Percentiles rank a stretch among this genome's conserved stretches.
phyloP scores from a whole-genome alignment of 306 rosid species.

The Cyamopsis tetragonoloba region DNA sequence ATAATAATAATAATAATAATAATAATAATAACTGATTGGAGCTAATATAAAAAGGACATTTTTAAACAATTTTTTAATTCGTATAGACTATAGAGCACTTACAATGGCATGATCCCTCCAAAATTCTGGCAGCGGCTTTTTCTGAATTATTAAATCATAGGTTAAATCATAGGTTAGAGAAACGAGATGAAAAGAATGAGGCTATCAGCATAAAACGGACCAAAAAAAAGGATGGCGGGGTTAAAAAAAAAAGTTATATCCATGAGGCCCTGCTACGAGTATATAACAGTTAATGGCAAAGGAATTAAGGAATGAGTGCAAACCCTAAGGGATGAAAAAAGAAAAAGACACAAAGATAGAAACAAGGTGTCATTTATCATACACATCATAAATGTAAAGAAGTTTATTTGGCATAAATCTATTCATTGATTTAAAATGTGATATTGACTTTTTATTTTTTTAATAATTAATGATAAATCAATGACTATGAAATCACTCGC shows the following conservation, averaged over 20 bases:
- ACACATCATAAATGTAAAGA: too few species aligned
- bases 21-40: background rate
- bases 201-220: background rate
- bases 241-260: background rate
- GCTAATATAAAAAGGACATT: background rate
- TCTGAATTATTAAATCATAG: slow-evolving; percentile 60
- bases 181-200: slow-evolving; percentile 14
- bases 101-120: slow-evolving; percentile 92
- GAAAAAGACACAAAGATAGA: background rate
- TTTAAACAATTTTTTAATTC: background rate
- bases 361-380: too few species aligned
- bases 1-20: too few species aligned
- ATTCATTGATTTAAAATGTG: too few species aligned
- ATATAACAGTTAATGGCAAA: background rate
- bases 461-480: too few species aligned
- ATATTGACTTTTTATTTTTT: too few species aligned
- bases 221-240: background rate
- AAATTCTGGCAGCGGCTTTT: slow-evolving; percentile 90
- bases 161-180: slow-evolving; percentile 32
- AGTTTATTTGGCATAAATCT: too few species aligned
- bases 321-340: background rate
- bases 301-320: background rate
- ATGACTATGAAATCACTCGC: too few species aligned
- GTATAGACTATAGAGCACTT: slow-evolving; percentile 36
- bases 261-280: background rate